Evolutionary conservation across 108 stramenopile species (phyloP), one percentile per base, ranked within the genome.

Genomic region (Pseudonitzschia pungens): DNA sequence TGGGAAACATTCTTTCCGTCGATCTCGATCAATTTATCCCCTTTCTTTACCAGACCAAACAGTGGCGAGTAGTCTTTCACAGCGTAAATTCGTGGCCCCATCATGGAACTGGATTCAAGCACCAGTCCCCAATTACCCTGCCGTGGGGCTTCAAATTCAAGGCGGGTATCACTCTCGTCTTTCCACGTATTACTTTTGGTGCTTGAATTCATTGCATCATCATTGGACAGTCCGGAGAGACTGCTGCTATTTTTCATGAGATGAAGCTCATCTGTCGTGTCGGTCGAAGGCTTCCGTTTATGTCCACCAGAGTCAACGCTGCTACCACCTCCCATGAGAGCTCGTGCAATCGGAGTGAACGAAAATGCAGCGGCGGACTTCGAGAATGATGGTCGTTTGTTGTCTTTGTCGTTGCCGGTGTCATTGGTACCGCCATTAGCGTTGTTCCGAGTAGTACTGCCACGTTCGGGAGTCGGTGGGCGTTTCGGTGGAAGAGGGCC

Each of bases 21-120:
- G 21, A 92, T 81, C 24, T 84, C 76, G 21, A 86, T 56, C 54
- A 92, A 82, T 62, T 62, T 77, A 69, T 92, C 91, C 40, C 83
- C 85, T 21, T 65, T 18, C 33, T 70, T 24, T 20, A 89, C 52
- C 41, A 77, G 71, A 24, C 82, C 87, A 59, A 78, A 63, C 0
- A 92, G 52, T 16, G 83, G 85, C 11, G 84, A 86, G 43, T 81
- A 84, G 27, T 86, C 81, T 56, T 78, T 84, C 48, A 86, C 81
- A 31, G 78, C 32, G 5, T 72, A 43, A 22, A 88, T 69, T 28
- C 75, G 24, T 7, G 80, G 80, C 1, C 82, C 84, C n/a, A 64
- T 65, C 15, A 26, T 32, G 31, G 68, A 24, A 14, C 32, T 32
- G 2, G 70, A 70, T 16, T 74, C 65, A 48, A 84, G 76, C 6